phyloP scores from a whole-genome alignment of 73 alveolate genomes.

The Paramecium primaurelia region DNA sequence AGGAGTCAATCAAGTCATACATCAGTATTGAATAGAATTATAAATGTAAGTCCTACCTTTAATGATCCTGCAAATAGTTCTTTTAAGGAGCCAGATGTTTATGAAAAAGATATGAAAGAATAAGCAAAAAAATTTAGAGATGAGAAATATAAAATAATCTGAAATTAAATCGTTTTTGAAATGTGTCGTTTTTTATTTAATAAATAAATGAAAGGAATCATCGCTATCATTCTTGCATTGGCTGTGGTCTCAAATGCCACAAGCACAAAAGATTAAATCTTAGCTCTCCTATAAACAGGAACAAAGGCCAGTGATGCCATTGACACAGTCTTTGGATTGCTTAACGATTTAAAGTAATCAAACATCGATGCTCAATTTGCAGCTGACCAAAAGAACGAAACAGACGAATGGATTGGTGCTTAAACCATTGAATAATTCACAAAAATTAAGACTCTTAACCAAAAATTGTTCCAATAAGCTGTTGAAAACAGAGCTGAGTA shows the following conservation, averaged over 20 bases:
- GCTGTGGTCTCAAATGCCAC: slow-evolving; percentile 12
- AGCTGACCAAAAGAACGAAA: slow-evolving; percentile 36
- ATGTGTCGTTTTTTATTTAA: neutral
- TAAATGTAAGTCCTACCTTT: neutral
- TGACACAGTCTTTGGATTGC: slow-evolving; percentile 27
- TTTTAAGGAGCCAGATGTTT: neutral
- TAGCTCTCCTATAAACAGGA: slow-evolving; percentile 23
- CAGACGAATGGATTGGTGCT: slow-evolving; percentile 38
- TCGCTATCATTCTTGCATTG: neutral
- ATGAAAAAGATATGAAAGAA: neutral
- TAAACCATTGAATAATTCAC: slow-evolving; percentile 18
- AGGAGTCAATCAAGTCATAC: neutral
- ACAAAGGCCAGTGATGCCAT: slow-evolving; percentile 51
- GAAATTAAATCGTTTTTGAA: slow-evolving; percentile 30
- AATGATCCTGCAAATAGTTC: neutral
- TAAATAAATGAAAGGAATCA: slow-evolving; percentile 15
- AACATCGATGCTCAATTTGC: slow-evolving; percentile 36
- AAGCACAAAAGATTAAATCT: slow-evolving; percentile 35
- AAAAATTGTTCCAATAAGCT: neutral
- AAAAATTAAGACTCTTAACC: neutral
- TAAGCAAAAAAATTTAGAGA: neutral
- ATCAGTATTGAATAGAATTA: neutral
- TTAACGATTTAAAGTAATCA: slow-evolving; percentile 31
- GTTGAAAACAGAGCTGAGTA: neutral
- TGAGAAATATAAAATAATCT: neutral